Evolutionary conservation across 2,329 filamentous ascomycete genomes (phyloP).

Genomic region (Trichoderma sp.): DNA sequence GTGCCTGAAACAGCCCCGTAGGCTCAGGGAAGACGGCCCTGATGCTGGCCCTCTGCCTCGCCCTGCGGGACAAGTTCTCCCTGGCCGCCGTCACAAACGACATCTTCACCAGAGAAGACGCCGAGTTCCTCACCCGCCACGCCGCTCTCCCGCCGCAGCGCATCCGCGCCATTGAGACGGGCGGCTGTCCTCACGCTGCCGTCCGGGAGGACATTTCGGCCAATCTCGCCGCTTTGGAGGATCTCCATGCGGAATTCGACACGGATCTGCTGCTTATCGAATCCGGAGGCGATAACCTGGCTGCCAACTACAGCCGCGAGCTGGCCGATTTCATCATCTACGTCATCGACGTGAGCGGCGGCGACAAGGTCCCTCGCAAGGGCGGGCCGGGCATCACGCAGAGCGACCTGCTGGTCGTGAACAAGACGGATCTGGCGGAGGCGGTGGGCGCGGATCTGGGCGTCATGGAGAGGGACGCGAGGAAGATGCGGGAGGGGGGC

Average conservation of each 20-base stretch:
- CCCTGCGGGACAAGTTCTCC: slow-evolving; percentile 77
- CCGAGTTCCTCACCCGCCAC: slow-evolving; percentile 91
- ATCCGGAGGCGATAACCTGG: slow-evolving; percentile 92
- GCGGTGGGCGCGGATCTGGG: slow-evolving; percentile 84
- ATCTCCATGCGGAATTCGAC: slow-evolving; percentile 77
- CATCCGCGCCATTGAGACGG: slow-evolving; percentile 95
- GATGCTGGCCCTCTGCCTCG: slow-evolving; percentile 89
- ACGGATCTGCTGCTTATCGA: slow-evolving; percentile 90
- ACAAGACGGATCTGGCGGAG: slow-evolving; percentile 95
- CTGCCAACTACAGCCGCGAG: slow-evolving; percentile 94
- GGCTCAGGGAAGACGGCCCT: slow-evolving; percentile 96
- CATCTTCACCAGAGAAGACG: slow-evolving; percentile 98
- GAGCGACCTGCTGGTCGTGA: slow-evolving; percentile 89
- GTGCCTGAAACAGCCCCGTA: slow-evolving; percentile 66
- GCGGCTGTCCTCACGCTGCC: slow-evolving; percentile 94
- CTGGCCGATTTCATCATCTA: slow-evolving; percentile 98
- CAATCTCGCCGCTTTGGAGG: slow-evolving; percentile 90
- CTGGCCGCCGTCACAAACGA: slow-evolving; percentile 98
- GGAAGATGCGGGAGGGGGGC: slow-evolving; percentile 93
- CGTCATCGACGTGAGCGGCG: slow-evolving; percentile 94
- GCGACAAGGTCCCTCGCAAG: slow-evolving; percentile 95
- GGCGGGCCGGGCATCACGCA: slow-evolving; percentile 97
- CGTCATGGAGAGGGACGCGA: slow-evolving; percentile 93
- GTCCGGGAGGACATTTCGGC: slow-evolving; percentile 95
- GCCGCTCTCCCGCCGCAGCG: slow-evolving; percentile 78